These are phyloP conservation scores for Calamus simplicifolius DNA, from an alignment of 176 grass and related monocot species.

Conservation along the genomic window DNA sequence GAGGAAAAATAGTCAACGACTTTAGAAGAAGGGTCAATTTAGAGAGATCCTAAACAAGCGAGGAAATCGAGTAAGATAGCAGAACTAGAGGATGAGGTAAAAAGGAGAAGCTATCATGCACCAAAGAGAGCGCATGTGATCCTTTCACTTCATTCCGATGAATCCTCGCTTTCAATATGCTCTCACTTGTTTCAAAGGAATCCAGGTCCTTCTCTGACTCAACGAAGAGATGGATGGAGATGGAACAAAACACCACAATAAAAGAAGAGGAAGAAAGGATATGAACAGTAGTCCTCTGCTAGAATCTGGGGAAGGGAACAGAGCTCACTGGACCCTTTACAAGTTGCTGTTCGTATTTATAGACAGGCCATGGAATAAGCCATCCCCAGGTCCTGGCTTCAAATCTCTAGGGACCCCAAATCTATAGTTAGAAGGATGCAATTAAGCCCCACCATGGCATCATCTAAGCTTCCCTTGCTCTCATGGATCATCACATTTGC, in stretches of 20 bases:
- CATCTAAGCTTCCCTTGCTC: constrained; percentile 13
- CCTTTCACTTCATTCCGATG: constrained; percentile 11
- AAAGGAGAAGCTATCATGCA: constrained; percentile 46
- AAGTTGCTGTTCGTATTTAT: constrained; percentile 19
- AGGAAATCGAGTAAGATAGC: no score
- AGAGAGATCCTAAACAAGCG: no score
- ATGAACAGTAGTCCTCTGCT: constrained; percentile 34
- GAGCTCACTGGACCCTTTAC: constrained; percentile 31
- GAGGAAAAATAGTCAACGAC: no score
- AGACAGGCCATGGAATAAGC: constrained; percentile 9
- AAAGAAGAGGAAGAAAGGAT: constrained; percentile 27
- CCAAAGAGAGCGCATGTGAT: constrained; percentile 62
- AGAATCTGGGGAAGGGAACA: constrained; percentile 32
- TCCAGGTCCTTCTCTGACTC: not conserved
- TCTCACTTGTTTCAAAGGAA: constrained; percentile 24
- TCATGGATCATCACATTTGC: not conserved
- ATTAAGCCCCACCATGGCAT: constrained; percentile 20
- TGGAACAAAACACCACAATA: constrained; percentile 17
- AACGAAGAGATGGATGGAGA: constrained; percentile 16
- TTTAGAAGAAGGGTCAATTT: no score
- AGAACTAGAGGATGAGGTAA: constrained; percentile 30
- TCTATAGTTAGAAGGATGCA: constrained; percentile 32
- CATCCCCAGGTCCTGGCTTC: constrained; percentile 24
- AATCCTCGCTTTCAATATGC: constrained; percentile 28
- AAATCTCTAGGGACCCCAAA: constrained; percentile 32